These are phyloP conservation scores for Wilcoxina mikolae DNA, from an alignment of 495 filamentous ascomycete species.

Conservation along the genomic window DNA sequence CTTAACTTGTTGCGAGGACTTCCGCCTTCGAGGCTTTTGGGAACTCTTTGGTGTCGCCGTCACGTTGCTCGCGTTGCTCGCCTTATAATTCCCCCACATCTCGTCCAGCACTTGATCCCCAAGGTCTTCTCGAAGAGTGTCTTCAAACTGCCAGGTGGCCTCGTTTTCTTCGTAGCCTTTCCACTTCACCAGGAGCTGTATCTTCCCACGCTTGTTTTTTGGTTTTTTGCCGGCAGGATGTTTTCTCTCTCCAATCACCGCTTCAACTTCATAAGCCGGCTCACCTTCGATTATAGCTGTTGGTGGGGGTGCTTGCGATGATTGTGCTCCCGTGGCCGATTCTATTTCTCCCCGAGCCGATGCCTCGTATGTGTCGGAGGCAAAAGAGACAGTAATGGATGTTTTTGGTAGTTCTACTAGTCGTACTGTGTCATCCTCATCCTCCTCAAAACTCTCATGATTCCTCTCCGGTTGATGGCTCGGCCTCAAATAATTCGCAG, in stretches of 20 bases:
- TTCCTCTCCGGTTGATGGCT: not conserved
- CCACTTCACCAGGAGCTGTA: constrained; percentile 19
- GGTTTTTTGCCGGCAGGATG: constrained; percentile 6
- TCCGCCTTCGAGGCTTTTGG: not conserved
- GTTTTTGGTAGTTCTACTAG: not conserved
- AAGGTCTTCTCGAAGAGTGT: constrained; percentile 10
- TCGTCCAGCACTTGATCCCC: constrained; percentile 12
- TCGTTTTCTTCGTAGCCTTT: constrained; percentile 15
- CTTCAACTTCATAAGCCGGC: constrained; percentile 11
- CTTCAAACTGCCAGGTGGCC: constrained; percentile 19
- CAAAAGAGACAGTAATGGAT: not conserved
- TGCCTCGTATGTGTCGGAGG: no score
- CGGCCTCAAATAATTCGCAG: no score
- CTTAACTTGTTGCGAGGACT: not conserved
- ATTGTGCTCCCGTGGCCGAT: not conserved
- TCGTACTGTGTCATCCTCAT: not conserved
- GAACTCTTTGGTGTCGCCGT: not conserved
- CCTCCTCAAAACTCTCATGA: not conserved
- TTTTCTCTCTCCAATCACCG: constrained; percentile 15
- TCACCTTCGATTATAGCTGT: constrained; percentile 14
- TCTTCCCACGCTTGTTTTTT: constrained; percentile 9
- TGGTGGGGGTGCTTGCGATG: constrained; percentile 2
- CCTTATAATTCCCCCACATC: constrained; percentile 7
- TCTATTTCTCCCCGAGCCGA: no score
- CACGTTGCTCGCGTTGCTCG: not conserved